Conservation (phyloP, 495 filamentous ascomycete genomes). For the Neurospora sp. region DNA sequence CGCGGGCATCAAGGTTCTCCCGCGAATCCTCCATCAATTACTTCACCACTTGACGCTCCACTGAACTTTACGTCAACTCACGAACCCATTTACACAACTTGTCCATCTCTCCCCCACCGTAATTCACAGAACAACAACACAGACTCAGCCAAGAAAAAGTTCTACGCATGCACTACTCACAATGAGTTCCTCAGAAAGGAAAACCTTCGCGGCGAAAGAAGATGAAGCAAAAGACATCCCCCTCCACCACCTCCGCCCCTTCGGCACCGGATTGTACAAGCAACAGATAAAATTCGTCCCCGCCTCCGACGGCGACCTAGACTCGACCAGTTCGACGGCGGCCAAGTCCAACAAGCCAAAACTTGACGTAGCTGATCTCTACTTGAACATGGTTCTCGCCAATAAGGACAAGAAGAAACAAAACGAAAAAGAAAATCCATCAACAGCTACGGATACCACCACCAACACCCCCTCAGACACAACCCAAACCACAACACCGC, state of each 20-base stretch:
- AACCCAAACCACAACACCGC: neutral
- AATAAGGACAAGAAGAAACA: slow-evolving; percentile 12
- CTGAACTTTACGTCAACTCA: neutral
- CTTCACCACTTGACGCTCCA: neutral
- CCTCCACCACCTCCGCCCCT: slow-evolving; percentile 62
- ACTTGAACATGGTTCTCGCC: slow-evolving; percentile 61
- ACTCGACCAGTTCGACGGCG: slow-evolving; percentile 22
- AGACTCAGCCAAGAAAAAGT: neutral
- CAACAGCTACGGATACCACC: neutral
- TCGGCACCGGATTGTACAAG: slow-evolving; percentile 66
- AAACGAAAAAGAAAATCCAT: neutral
- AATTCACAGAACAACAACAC: neutral
- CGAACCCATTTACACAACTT: neutral
- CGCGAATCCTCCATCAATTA: neutral
- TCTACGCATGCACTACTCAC: neutral
- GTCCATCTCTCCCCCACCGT: neutral
- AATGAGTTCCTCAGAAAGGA: neutral
- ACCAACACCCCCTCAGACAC: neutral
- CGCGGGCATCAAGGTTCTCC: neutral
- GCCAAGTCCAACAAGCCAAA: slow-evolving; percentile 14
- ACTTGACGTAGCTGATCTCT: slow-evolving; percentile 48
- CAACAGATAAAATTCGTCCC: slow-evolving; percentile 76
- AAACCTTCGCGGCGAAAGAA: neutral
- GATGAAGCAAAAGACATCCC: slow-evolving; percentile 51
- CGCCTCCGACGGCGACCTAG: slow-evolving; percentile 42